Conservation (phyloP, 2,329 filamentous ascomycete species). For the Phaeomoniella chlamydospora region DNA sequence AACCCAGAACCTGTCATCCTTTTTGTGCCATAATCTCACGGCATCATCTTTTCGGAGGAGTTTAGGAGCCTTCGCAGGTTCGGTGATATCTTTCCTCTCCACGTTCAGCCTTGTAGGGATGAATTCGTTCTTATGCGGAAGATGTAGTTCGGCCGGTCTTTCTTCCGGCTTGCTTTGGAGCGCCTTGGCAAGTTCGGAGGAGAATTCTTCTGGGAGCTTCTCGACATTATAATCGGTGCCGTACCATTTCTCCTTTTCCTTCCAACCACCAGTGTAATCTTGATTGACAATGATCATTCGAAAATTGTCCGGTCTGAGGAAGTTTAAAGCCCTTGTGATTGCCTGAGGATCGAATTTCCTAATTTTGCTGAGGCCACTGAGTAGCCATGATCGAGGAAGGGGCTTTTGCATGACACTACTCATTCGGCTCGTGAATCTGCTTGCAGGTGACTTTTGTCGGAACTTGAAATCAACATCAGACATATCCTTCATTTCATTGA, state of each 20-base stretch:
- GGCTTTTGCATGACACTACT: conserved; percentile 86
- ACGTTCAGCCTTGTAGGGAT: conserved; percentile 88
- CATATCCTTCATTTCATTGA: conserved; percentile 79
- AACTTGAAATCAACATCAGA: conserved; percentile 92
- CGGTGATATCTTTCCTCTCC: conserved; percentile 78
- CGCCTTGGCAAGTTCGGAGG: conserved; percentile 55
- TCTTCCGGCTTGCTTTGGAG: conserved; percentile 40
- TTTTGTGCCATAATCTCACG: conserved; percentile 89
- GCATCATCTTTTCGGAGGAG: conserved; percentile 73
- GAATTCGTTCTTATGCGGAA: conserved; percentile 90
- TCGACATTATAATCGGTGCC: conserved; percentile 84
- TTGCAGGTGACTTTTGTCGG: conserved; percentile 81
- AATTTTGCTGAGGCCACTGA: conserved; percentile 65
- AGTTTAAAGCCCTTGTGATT: conserved; percentile 60
- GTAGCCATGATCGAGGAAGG: conserved; percentile 69
- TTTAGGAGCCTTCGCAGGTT: conserved; percentile 59
- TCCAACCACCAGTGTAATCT: conserved; percentile 70
- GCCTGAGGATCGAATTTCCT: conserved; percentile 65
- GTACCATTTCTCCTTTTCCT: conserved; percentile 91
- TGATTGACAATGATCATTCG: conserved; percentile 71
- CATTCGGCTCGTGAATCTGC: conserved; percentile 72
- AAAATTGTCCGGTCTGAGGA: conserved; percentile 77
- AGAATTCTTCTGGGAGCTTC: conserved; percentile 61
- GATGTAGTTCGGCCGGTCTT: conserved; percentile 57
- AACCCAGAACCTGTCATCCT: conserved; percentile 97